Percentiles rank a stretch among this genome's conserved stretches.
Conservation (phyloP, 2,329 filamentous ascomycete genomes). For the Fusarium nodosum region DNA sequence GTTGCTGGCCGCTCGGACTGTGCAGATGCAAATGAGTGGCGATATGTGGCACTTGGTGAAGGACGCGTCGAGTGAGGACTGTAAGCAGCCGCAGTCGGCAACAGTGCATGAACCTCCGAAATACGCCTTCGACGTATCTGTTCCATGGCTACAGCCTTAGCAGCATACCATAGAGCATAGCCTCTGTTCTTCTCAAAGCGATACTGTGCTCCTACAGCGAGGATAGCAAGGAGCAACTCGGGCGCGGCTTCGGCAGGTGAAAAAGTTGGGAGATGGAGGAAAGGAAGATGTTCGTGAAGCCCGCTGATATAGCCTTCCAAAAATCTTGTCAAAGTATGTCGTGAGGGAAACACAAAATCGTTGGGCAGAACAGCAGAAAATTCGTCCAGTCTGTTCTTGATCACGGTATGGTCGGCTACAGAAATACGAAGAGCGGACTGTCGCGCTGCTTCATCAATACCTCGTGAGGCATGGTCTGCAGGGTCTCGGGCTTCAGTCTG, state of each 20-base stretch:
- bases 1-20: conserved; percentile 69
- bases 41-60: conserved; percentile 69
- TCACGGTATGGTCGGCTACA: conserved; percentile 66
- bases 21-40: conserved; percentile 71
- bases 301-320: conserved; percentile 78
- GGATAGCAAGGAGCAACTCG: conserved; percentile 75
- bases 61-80: conserved; percentile 71
- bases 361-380: conserved; percentile 71
- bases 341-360: conserved; percentile 77
- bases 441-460: conserved; percentile 52
- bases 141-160: conserved; percentile 69
- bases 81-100: conserved; percentile 70
- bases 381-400: conserved; percentile 71
- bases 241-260: conserved; percentile 73
- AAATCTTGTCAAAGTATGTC: conserved; percentile 76
- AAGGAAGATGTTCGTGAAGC: conserved; percentile 70
- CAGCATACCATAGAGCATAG: conserved; percentile 72
- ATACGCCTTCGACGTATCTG: conserved; percentile 70
- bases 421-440: conserved; percentile 64
- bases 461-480: conserved; percentile 43
- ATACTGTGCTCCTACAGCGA: conserved; percentile 77
- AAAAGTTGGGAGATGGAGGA: conserved; percentile 77
- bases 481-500: conserved; percentile 65
- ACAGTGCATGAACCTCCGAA: conserved; percentile 67
- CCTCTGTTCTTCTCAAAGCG: conserved; percentile 71